phyloP scores from a whole-genome alignment of 768 basidiomycete genomes.

The Guyanaporus albipodus region DNA sequence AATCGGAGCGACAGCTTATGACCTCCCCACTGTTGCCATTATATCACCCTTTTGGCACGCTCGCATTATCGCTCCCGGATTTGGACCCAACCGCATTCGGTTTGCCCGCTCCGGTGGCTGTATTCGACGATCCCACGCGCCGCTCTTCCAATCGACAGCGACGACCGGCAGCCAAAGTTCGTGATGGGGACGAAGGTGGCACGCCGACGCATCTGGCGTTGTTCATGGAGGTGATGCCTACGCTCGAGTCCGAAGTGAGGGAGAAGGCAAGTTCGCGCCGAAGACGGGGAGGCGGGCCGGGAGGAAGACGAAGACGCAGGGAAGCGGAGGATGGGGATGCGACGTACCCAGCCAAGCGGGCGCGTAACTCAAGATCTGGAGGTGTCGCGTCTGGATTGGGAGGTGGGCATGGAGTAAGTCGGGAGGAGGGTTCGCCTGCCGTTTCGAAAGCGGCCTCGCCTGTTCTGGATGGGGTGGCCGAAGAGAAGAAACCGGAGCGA shows the following conservation, averaged over 20 bases:
- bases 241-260: slow-evolving; percentile 31
- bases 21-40: slow-evolving; percentile 51
- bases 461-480: slow-evolving; percentile 10
- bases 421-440: slow-evolving; percentile 42
- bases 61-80: slow-evolving; percentile 63
- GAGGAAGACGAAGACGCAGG: slow-evolving; percentile 53
- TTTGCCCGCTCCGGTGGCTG: slow-evolving; percentile 45
- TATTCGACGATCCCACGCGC: slow-evolving; percentile 41
- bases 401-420: slow-evolving; percentile 22
- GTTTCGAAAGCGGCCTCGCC: slow-evolving; percentile 31
- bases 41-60: slow-evolving; percentile 61
- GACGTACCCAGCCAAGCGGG: slow-evolving; percentile 68
- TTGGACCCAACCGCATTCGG: slow-evolving; percentile 57
- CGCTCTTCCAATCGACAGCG: slow-evolving; percentile 45
- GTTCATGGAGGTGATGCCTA: slow-evolving; percentile 2
- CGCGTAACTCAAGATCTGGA: slow-evolving; percentile 47
- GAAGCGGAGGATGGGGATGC: slow-evolving; percentile 61
- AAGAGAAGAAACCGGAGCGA: slow-evolving; percentile 35
- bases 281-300: slow-evolving; percentile 36
- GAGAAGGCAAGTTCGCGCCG: slow-evolving; percentile 51
- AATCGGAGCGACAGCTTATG: slow-evolving; percentile 22
- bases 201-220: slow-evolving; percentile 8
- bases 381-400: slow-evolving; percentile 15
- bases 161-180: slow-evolving; percentile 46
- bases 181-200: slow-evolving; percentile 41